These are phyloP conservation scores for Moesziomyces sp. DNA, from an alignment of 1,284 basidiomycete species.

Conservation along the genomic window DNA sequence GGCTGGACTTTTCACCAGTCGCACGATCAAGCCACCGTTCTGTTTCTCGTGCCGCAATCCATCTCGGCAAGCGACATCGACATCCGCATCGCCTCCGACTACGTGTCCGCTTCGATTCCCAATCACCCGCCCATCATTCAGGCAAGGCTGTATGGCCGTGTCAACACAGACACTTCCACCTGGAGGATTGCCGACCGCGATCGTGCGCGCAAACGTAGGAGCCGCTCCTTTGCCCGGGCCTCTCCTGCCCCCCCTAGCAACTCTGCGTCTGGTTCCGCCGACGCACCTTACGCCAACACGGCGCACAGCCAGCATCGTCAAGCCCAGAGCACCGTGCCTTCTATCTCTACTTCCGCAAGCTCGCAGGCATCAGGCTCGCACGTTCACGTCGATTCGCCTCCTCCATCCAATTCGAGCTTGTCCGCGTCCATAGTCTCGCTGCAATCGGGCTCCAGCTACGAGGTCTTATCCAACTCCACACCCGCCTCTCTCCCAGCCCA, in stretches of 20 bases:
- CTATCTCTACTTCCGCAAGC: conserved; percentile 12
- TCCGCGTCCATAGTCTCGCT: conserved; percentile 36
- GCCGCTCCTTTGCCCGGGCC: conserved; percentile 28
- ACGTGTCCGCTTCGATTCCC: conserved; percentile 48
- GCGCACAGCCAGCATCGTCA: neutral
- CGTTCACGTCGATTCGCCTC: conserved; percentile 22
- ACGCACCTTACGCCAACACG: neutral
- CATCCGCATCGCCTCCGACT: conserved; percentile 44
- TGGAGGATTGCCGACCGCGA: conserved; percentile 56
- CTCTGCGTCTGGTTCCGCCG: conserved; percentile 20
- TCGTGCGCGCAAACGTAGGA: conserved; percentile 28
- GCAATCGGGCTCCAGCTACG: conserved; percentile 46
- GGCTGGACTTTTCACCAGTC: conserved; percentile 60
- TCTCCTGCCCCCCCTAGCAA: conserved; percentile 17
- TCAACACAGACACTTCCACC: conserved; percentile 50
- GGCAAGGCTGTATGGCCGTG: conserved; percentile 51
- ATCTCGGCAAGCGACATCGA: conserved; percentile 42
- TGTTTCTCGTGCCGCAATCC: conserved; percentile 51
- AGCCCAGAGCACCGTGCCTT: conserved; percentile 1
- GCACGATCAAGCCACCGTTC: conserved; percentile 58
- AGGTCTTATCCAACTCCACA: conserved; percentile 27
- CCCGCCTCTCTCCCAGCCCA: conserved; percentile 11
- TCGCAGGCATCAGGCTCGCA: conserved; percentile 11
- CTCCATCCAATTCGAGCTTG: conserved; percentile 36
- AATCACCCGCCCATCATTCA: conserved; percentile 49